phyloP scores from a whole-genome alignment of 2,329 filamentous ascomycete species.

The Raffaelea albimanens region DNA sequence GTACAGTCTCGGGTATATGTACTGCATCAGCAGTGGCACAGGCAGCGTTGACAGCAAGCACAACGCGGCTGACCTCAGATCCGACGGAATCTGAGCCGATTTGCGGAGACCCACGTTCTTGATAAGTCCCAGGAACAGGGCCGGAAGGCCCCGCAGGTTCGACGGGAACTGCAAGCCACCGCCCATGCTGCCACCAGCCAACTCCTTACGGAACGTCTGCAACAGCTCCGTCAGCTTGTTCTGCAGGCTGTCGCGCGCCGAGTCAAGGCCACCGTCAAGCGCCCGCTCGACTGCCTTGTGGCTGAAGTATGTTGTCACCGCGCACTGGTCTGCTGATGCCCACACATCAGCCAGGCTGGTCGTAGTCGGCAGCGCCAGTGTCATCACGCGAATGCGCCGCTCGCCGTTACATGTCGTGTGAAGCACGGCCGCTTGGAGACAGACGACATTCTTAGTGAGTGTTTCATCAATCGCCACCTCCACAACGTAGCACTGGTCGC shows the following conservation, averaged over 20 bases:
- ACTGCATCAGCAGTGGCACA: slow-evolving; percentile 81
- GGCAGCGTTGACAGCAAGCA: slow-evolving; percentile 91
- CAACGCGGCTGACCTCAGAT: slow-evolving; percentile 85
- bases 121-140: slow-evolving; percentile 87
- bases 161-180: slow-evolving; percentile 89
- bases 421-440: slow-evolving; percentile 86
- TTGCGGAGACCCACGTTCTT: slow-evolving; percentile 93
- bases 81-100: slow-evolving; percentile 86
- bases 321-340: slow-evolving; percentile 87
- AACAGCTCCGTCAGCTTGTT: slow-evolving; percentile 87
- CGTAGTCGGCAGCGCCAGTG: slow-evolving; percentile 84
- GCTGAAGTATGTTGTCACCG: slow-evolving; percentile 87
- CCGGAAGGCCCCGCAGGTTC: slow-evolving; percentile 79
- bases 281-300: slow-evolving; percentile 95
- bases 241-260: slow-evolving; percentile 82
- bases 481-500: slow-evolving; percentile 94
- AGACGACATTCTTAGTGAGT: slow-evolving; percentile 82
- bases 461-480: slow-evolving; percentile 97
- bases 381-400: slow-evolving; percentile 88
- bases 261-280: slow-evolving; percentile 70
- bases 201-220: slow-evolving; percentile 92
- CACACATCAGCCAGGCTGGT: slow-evolving; percentile 85
- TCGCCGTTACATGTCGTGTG: slow-evolving; percentile 98
- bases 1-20: slow-evolving; percentile 80
- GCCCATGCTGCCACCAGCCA: slow-evolving; percentile 91